Conservation (phyloP, 2,329 filamentous ascomycete genomes). For the Apiospora koreana region DNA sequence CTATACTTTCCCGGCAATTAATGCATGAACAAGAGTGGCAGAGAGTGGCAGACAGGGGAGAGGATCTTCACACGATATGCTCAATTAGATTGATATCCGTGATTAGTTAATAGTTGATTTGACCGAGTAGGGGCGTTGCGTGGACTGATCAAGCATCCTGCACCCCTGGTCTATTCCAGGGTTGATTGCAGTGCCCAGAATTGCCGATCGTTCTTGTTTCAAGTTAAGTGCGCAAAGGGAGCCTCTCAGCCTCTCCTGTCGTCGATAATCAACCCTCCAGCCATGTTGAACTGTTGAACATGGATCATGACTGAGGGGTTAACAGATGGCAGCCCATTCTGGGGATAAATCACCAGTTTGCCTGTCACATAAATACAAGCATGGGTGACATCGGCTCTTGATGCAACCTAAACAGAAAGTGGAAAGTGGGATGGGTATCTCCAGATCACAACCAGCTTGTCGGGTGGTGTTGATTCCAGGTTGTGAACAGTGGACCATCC, state of each 20-base stretch:
- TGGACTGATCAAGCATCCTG: background rate
- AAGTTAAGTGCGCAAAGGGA: background rate
- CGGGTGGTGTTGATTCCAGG: background rate
- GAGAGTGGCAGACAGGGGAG: background rate
- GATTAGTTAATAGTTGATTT: background rate
- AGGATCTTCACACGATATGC: conserved; percentile 8
- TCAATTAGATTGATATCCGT: background rate
- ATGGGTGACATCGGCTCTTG: background rate
- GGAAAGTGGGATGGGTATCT: conserved; percentile 1
- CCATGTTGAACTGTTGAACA: background rate
- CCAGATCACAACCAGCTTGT: conserved; percentile 1
- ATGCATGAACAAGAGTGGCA: background rate
- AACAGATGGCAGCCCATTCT: background rate
- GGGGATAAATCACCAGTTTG: background rate
- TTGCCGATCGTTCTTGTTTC: conserved; percentile 1
- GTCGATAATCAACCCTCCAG: background rate
- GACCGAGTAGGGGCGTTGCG: background rate
- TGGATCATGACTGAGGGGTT: background rate
- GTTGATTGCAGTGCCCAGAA: background rate
- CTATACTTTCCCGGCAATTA: background rate
- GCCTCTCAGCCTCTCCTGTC: background rate
- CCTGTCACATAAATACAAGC: background rate
- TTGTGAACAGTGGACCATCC: background rate
- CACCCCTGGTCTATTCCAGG: background rate
- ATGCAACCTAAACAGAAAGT: background rate